These are phyloP conservation scores for Nakazawaea ishiwadae DNA, from an alignment of 805 yeast genomes.

Conservation along the genomic window DNA sequence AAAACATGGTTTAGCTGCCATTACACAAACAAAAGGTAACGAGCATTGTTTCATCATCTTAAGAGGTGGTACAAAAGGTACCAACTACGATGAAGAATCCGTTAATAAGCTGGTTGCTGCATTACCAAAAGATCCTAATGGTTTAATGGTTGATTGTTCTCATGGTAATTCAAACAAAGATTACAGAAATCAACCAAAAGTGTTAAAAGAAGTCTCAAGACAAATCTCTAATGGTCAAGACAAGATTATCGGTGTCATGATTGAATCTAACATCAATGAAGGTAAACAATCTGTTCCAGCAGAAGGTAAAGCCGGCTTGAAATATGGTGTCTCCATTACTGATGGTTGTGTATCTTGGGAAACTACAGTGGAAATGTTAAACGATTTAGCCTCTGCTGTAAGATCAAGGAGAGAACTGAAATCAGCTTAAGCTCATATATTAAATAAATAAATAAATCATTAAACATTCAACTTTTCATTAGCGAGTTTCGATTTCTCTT, in stretches of 20 bases:
- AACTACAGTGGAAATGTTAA: constrained; percentile 76
- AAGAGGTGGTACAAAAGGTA: constrained; percentile 93
- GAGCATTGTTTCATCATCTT: constrained; percentile 89
- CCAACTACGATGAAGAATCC: constrained; percentile 84
- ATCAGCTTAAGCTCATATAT: too few relatives aligned
- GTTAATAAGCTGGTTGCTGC: constrained; percentile 69
- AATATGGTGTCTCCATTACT: constrained; percentile 94
- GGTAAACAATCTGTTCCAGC: constrained; percentile 83
- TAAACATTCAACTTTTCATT: background rate
- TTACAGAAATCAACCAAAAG: constrained; percentile 92
- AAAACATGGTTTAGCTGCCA: constrained; percentile 95
- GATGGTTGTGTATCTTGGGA: constrained; percentile 97
- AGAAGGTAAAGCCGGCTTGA: constrained; percentile 50
- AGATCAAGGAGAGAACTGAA: constrained; percentile 63
- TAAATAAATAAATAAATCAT: background rate
- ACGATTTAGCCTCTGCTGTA: constrained; percentile 77
- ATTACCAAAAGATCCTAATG: constrained; percentile 43
- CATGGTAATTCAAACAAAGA: constrained; percentile 97
- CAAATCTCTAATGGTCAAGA: constrained; percentile 82
- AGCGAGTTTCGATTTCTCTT: background rate
- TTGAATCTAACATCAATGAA: constrained; percentile 86
- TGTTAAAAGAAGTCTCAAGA: constrained; percentile 73
- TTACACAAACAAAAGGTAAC: constrained; percentile 94
- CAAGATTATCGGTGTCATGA: constrained; percentile 87
- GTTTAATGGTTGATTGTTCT: constrained; percentile 93